A percentile compares a stretch with the other conserved stretches of the same genome.
Evolutionary conservation across 805 yeast genomes (phyloP).

Genomic region (Blastobotrys muscicola): DNA sequence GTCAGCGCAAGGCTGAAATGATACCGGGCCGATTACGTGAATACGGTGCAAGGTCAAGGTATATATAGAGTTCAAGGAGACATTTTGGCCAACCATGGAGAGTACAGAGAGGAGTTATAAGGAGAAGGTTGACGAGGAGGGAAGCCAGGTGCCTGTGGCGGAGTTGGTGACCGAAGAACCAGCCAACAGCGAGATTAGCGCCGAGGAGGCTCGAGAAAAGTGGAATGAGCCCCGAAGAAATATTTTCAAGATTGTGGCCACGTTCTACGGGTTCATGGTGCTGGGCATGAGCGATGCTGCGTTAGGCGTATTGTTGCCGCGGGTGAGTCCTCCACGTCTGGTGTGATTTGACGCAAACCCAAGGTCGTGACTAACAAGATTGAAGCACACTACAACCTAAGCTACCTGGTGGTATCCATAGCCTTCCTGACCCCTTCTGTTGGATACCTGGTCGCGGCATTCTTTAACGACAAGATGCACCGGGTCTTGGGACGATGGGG

Average conservation of each 20-base stretch:
- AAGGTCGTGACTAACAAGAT: constrained; percentile 20
- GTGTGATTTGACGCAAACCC: too few relatives aligned
- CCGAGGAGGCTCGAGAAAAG: not conserved
- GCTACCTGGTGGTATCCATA: constrained; percentile 40
- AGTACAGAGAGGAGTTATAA: too few relatives aligned
- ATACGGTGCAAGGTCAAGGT: too few relatives aligned
- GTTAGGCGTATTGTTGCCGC: constrained; percentile 49
- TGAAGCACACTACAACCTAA: constrained; percentile 37
- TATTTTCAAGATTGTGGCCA: constrained; percentile 6
- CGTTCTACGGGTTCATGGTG: constrained; percentile 29
- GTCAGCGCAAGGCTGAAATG: too few relatives aligned
- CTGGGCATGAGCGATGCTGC: constrained; percentile 55
- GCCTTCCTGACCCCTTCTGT: constrained; percentile 43
- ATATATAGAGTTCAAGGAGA: too few relatives aligned
- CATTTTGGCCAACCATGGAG: too few relatives aligned
- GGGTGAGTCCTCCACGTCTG: constrained; percentile 13
- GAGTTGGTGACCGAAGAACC: too few relatives aligned
- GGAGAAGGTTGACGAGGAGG: too few relatives aligned
- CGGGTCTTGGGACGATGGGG: constrained; percentile 40
- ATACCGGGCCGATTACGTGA: too few relatives aligned
- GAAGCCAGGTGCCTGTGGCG: too few relatives aligned
- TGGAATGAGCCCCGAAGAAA: constrained; percentile 15
- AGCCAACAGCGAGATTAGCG: too few relatives aligned
- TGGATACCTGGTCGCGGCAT: constrained; percentile 49
- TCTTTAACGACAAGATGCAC: constrained; percentile 37